Percentiles rank a stretch among this genome's conserved stretches.
These are phyloP conservation scores for Phyllosticta citrichinensis DNA, from an alignment of 2,329 filamentous ascomycete species.

Conservation along the genomic window DNA sequence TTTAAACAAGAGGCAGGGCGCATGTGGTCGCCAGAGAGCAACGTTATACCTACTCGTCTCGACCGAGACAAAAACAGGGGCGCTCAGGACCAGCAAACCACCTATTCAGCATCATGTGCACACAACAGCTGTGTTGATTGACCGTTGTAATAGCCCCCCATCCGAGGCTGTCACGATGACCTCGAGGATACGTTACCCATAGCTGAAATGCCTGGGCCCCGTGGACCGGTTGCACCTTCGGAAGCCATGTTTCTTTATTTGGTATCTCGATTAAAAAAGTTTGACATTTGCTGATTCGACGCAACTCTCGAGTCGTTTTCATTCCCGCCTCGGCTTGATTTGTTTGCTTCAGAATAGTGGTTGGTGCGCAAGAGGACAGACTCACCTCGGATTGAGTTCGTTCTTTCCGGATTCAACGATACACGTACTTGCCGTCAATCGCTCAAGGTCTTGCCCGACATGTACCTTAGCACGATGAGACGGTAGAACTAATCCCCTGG, in stretches of 20 bases:
- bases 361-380: too few relatives aligned
- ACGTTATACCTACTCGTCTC: background rate
- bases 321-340: too few relatives aligned
- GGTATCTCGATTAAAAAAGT: background rate
- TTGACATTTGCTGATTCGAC: background rate
- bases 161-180: background rate
- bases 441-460: too few relatives aligned
- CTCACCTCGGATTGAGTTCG: too few relatives aligned
- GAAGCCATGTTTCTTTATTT: too few relatives aligned
- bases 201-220: background rate
- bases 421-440: too few relatives aligned
- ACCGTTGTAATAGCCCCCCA: background rate
- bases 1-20: background rate
- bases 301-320: background rate
- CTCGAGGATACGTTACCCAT: background rate
- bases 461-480: too few relatives aligned
- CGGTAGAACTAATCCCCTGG: too few relatives aligned
- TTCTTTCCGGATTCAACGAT: too few relatives aligned
- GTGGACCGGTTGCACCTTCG: background rate
- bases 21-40: background rate
- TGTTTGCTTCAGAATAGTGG: too few relatives aligned
- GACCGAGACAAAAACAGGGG: background rate
- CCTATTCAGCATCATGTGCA: background rate
- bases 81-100: background rate
- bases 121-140: background rate